A percentile compares a stretch with the other conserved stretches of the same genome.
These are phyloP conservation scores for Crithidia bombi DNA, from an alignment of 208 protist genomes.

Conservation along the genomic window DNA sequence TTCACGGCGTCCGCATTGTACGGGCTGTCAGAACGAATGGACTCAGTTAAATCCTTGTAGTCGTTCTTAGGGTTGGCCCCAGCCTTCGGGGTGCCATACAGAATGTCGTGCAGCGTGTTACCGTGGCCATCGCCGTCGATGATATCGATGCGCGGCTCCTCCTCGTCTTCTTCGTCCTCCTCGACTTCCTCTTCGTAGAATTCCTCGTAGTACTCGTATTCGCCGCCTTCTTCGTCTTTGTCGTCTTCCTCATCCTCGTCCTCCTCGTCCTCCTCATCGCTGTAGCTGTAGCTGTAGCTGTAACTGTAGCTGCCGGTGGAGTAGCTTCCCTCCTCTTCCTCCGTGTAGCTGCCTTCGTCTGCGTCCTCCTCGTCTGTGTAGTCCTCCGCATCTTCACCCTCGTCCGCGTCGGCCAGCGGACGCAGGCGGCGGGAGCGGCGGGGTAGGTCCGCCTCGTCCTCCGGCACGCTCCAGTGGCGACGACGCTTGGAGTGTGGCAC, in stretches of 20 bases:
- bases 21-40: constrained; percentile 15
- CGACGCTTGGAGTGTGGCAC: constrained; percentile 4
- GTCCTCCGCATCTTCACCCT: not conserved
- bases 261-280: constrained; percentile 29
- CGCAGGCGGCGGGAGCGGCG: constrained; percentile 22
- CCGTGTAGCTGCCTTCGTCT: not conserved
- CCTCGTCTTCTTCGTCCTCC: constrained; percentile 68
- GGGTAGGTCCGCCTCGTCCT: constrained; percentile 1
- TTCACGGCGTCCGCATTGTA: constrained; percentile 2
- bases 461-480: constrained; percentile 9
- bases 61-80: constrained; percentile 37
- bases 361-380: constrained; percentile 12
- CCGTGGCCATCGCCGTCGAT: constrained; percentile 58
- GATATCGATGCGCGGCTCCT: constrained; percentile 80
- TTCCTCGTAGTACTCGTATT: constrained; percentile 68
- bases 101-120: constrained; percentile 55
- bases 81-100: constrained; percentile 66
- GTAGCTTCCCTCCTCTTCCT: constrained; percentile 19
- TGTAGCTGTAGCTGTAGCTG: constrained; percentile 32
- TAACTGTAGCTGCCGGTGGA: constrained; percentile 18
- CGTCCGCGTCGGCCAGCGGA: constrained; percentile 4
- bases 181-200: constrained; percentile 70
- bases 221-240: constrained; percentile 27
- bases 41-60: constrained; percentile 33
- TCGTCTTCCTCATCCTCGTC: constrained; percentile 21